Conservation (phyloP, 306 rosid genomes). For the Sechiopsis laciniata region DNA sequence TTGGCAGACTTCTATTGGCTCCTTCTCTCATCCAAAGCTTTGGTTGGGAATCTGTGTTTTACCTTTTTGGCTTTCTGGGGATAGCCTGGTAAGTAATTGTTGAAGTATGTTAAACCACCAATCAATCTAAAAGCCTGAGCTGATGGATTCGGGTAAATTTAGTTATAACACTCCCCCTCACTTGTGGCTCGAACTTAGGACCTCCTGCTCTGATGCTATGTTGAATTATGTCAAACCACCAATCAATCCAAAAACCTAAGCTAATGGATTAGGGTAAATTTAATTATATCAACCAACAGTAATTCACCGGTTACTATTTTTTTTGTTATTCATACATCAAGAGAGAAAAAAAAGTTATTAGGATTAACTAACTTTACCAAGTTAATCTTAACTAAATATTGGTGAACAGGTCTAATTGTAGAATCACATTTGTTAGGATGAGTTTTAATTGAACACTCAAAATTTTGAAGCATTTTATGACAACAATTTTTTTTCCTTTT, state of each 20-base stretch:
- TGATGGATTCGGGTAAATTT: too few relatives aligned
- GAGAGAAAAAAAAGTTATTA: not conserved
- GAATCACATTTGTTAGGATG: not conserved
- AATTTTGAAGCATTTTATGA: not conserved
- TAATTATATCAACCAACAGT: too few relatives aligned
- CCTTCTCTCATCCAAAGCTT: slow-evolving; percentile 83
- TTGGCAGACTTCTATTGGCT: slow-evolving; percentile 81
- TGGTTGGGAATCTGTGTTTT: slow-evolving; percentile 95
- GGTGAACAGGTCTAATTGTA: too few relatives aligned
- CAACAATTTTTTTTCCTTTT: not conserved
- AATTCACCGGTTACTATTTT: slow-evolving; percentile 10
- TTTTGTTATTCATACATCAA: not conserved
- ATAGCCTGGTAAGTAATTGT: slow-evolving; percentile 88
- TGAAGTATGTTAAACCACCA: too few relatives aligned
- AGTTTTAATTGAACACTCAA: not conserved
- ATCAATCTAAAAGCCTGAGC: too few relatives aligned
- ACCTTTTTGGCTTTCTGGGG: slow-evolving; percentile 70
- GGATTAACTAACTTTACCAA: not conserved
- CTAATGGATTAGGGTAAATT: too few relatives aligned
- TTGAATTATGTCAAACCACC: too few relatives aligned
- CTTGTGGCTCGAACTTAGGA: too few relatives aligned
- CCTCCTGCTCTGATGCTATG: too few relatives aligned
- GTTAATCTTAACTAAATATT: too few relatives aligned
- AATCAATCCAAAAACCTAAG: too few relatives aligned
- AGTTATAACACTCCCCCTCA: too few relatives aligned